Conservation (phyloP, 2,329 filamentous ascomycete genomes). For the Bimuria novae-zelandiae region DNA sequence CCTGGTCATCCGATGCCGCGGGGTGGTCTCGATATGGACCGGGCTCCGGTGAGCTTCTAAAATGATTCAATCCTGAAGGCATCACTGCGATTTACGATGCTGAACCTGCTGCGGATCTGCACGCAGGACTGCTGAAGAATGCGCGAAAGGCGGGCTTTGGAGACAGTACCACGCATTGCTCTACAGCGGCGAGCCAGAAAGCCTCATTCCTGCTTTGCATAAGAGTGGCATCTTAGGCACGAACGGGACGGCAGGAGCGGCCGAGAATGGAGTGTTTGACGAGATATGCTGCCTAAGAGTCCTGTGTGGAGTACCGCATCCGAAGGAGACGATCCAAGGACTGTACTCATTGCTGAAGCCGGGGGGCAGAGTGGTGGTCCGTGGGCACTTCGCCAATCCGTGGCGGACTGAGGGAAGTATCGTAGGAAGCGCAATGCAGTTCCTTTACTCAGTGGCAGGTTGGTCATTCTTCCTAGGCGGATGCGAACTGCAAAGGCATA, state of each 20-base stretch:
- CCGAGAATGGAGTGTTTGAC: conserved; percentile 54
- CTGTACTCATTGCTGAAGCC: conserved; percentile 59
- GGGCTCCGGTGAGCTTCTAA: conserved; percentile 57
- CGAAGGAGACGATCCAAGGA: conserved; percentile 51
- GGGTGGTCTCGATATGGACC: conserved; percentile 51
- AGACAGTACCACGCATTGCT: conserved; percentile 55
- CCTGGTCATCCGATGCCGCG: conserved; percentile 35
- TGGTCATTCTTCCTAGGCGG: conserved; percentile 60
- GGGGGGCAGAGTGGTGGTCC: conserved; percentile 59
- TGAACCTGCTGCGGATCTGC: conserved; percentile 57
- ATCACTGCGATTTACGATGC: conserved; percentile 58
- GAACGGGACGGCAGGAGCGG: conserved; percentile 24
- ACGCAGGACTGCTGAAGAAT: conserved; percentile 49
- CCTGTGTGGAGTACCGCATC: conserved; percentile 58
- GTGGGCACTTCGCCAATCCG: conserved; percentile 61
- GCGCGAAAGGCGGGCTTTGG: conserved; percentile 49
- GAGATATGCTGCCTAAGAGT: conserved; percentile 60
- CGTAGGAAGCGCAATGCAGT: conserved; percentile 52
- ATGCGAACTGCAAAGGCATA: conserved; percentile 58
- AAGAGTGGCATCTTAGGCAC: conserved; percentile 48
- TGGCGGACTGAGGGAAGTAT: conserved; percentile 54
- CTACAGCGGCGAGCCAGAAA: conserved; percentile 53
- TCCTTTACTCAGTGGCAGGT: conserved; percentile 50
- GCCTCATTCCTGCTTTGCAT: conserved; percentile 51
- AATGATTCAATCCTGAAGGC: conserved; percentile 49